Base-by-base conservation (phyloP, 2,329 filamentous ascomycete genomes). In the Acephala macrosclerotiorum region DNA sequence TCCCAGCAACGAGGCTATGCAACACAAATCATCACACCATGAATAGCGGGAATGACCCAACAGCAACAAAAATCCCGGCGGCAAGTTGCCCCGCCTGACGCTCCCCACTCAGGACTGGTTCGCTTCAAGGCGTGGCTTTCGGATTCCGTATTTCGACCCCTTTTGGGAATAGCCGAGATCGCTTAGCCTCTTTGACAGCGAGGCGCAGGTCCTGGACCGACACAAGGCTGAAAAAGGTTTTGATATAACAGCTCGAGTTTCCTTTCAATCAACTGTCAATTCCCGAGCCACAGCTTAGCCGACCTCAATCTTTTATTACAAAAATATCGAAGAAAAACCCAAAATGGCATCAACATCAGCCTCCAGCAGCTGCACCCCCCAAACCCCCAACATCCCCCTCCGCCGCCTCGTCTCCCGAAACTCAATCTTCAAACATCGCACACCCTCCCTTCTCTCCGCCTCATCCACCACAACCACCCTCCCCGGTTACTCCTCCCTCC, bases 131-230 rank as follows among this genome's bases (percentile, higher is more conserved):
- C 60, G 58, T 59, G 49, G 36, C 66, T 51, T 61, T 56, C 58
- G 66, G 33, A 33, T 63, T 68, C 63, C 63, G 66, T 66, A 62
- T 66, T 57, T 18, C 51, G 18, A 36, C 56, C 61, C 58, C 58
- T 40, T 64, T 66, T 59, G 14, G 47, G 53, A 53, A 16, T 36
- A 25, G 35, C 40, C 40, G 36, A 56, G 45, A 47, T 57, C 29
- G 49, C 25, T 29, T 57, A 9, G 47, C 36, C 12, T 22, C n/a
- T 38, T 9, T 36, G 57, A 26, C 42, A 18, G 47, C 42, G 26
- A 26, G 62, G 49, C 55, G 59, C 45, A 66, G 47, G 55, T 18
- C 16, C 20, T 26, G 29, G 14, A 35, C 22, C 2, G 18, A 1
- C 22, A 64, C 47, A 45, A 60, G 57, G 62, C 62, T 64, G 57